These are phyloP conservation scores for Microcera coccophila DNA, from an alignment of 2,329 filamentous ascomycete species.

Conservation along the genomic window DNA sequence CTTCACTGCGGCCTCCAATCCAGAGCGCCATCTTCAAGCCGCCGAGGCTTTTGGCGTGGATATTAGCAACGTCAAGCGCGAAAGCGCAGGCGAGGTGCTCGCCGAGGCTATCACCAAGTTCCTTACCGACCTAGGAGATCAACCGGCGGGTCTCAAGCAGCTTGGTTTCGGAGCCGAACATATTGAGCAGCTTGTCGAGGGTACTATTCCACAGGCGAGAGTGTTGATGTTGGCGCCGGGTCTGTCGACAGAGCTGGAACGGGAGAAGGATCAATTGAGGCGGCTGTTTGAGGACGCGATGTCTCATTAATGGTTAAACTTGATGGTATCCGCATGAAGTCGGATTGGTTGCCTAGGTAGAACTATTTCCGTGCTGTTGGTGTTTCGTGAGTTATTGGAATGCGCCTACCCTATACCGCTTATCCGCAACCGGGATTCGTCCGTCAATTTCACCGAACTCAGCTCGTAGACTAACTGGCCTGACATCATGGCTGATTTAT, in stretches of 20 bases:
- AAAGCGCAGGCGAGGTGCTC: constrained; percentile 84
- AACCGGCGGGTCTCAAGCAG: constrained; percentile 79
- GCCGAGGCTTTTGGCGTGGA: constrained; percentile 91
- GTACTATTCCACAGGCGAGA: constrained; percentile 85
- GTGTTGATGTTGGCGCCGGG: constrained; percentile 90
- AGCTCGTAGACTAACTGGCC: too few relatives aligned
- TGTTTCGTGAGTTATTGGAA: too few relatives aligned
- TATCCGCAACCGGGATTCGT: too few relatives aligned
- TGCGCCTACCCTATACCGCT: too few relatives aligned
- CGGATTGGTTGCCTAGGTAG: neutral
- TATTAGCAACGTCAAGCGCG: constrained; percentile 78
- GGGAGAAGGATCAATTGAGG: constrained; percentile 69
- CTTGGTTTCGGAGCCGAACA: constrained; percentile 75
- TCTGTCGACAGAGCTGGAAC: constrained; percentile 64
- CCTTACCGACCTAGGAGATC: constrained; percentile 77
- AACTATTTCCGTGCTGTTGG: neutral
- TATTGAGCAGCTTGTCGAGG: constrained; percentile 82
- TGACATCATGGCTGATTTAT: too few relatives aligned
- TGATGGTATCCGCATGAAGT: too few relatives aligned
- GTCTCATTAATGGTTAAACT: constrained; percentile 30
- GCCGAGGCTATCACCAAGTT: constrained; percentile 80
- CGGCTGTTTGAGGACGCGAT: constrained; percentile 62
- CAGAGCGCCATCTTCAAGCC: constrained; percentile 82
- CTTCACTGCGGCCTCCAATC: constrained; percentile 88
- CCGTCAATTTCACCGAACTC: too few relatives aligned